These are phyloP conservation scores for Erysimum cheiranthoides DNA, from an alignment of 345 rosid genomes.

Conservation along the genomic window DNA sequence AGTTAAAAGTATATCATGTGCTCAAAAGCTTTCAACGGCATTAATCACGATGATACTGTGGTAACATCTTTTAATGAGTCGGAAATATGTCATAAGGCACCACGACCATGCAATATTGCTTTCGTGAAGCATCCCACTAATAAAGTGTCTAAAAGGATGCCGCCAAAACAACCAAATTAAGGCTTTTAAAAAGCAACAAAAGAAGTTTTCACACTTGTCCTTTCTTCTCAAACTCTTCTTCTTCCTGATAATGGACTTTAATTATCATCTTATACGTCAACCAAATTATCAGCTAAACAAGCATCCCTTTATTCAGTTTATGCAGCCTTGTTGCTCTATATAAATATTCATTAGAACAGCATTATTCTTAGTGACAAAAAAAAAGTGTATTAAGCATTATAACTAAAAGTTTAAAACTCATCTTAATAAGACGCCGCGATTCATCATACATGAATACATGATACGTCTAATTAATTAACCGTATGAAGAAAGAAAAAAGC, in stretches of 20 bases:
- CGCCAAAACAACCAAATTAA: background rate
- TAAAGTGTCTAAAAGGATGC: conserved; percentile 5
- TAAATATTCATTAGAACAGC: background rate
- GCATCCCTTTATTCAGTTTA: background rate
- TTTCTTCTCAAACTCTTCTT: conserved; percentile 8
- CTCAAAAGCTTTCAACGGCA: conserved; percentile 5
- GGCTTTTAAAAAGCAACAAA: background rate
- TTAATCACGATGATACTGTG: background rate
- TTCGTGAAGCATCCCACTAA: conserved; percentile 39
- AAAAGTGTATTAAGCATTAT: background rate
- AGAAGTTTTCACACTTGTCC: conserved; percentile 26
- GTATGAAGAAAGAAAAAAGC: background rate
- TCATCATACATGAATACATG: conserved; percentile 8
- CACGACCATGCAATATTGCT: conserved; percentile 11
- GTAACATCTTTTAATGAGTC: background rate
- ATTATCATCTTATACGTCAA: conserved; percentile 42
- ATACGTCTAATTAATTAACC: background rate
- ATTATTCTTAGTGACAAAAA: background rate
- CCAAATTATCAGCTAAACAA: conserved; percentile 33
- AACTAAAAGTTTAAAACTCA: background rate
- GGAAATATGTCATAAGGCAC: conserved; percentile 17
- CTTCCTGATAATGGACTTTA: conserved; percentile 38
- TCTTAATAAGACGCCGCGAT: background rate
- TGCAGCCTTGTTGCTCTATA: background rate
- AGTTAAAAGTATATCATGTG: background rate